Evolutionary conservation across 2,329 filamentous ascomycete species (phyloP), one percentile per base, ranked within the genome.

Genomic region (Lojkania enalia): DNA sequence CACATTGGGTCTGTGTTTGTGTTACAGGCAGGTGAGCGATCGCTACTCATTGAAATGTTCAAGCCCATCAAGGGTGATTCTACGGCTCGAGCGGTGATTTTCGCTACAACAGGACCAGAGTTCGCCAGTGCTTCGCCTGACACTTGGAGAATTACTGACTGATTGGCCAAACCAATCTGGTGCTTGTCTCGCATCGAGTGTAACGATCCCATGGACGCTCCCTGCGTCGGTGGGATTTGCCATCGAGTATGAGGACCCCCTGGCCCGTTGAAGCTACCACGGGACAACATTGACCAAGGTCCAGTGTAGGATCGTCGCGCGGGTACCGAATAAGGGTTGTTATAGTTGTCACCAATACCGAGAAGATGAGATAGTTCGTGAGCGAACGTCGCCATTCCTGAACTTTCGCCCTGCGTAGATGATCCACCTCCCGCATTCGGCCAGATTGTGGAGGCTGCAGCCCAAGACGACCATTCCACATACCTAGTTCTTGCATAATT

Each of bases 101-200:
- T 61, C 1, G 75, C 73, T 4, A 76, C 66, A 0, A 79, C 64
- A 1, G 72, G 61, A 0, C 77, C 77, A 0, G 75, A 74, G 3
- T 58, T 51, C 0, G 71, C 60, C 16, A 80, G 69, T 1, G 64
- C 72, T 2, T 71, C 58, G 2, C 72, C 71, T 0, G 74, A 73
- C n/a, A 78, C 61, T 42, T 69, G 72, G 1, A 79, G 63, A 2
- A 80, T 64, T 5, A 67, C 72, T 0, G 64, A 59, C n/a, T 71
- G 64, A 23, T 68, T 67, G 1, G 77, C 72, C 5, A 80, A 68
- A 0, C 71, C 71, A n/a, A 81, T 75, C 46, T 77, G 73, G 36
- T 74, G 63, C 64, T 80, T 80, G 59, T 81, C 78, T 1, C 77
- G 72, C 61, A 79, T 71, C 0, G 77, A 79, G 57, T 80, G 78